phyloP scores from a whole-genome alignment of 768 basidiomycete species.

The Fomitopsis serialis region DNA sequence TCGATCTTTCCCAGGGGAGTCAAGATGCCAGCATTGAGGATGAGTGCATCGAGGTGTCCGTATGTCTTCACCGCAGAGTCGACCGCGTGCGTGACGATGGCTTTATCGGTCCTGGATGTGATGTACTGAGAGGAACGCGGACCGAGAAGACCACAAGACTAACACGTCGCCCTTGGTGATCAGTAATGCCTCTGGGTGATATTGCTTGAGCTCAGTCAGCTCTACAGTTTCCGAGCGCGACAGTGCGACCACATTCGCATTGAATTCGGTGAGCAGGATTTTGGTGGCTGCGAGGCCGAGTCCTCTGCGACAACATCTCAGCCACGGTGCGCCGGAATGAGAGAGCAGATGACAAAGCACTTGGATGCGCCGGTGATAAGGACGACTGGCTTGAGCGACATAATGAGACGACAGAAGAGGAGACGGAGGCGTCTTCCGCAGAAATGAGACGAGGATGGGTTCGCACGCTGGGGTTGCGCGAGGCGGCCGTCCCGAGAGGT shows the following conservation, averaged over 20 bases:
- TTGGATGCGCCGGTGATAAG: conserved; percentile 85
- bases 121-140: neutral
- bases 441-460: conserved; percentile 1
- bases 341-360: conserved; percentile 28
- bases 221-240: conserved; percentile 69
- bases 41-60: conserved; percentile 64
- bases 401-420: conserved; percentile 4
- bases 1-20: conserved; percentile 62
- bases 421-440: neutral
- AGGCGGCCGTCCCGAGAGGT: conserved; percentile 15
- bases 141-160: conserved; percentile 28
- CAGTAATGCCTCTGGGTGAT: conserved; percentile 38
- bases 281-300: conserved; percentile 77
- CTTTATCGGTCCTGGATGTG: conserved; percentile 48
- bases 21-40: conserved; percentile 82
- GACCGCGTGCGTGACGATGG: conserved; percentile 53
- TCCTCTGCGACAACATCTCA: conserved; percentile 32
- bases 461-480: conserved; percentile 5
- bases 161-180: conserved; percentile 72
- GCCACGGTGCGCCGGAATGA: conserved; percentile 5
- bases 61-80: conserved; percentile 44
- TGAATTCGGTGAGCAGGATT: conserved; percentile 58
- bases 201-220: conserved; percentile 41
- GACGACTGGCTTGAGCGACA: conserved; percentile 48
- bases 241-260: conserved; percentile 68